Base-by-base conservation (phyloP, 352 stramenopile species). In the Globisporangium irregulare region DNA sequence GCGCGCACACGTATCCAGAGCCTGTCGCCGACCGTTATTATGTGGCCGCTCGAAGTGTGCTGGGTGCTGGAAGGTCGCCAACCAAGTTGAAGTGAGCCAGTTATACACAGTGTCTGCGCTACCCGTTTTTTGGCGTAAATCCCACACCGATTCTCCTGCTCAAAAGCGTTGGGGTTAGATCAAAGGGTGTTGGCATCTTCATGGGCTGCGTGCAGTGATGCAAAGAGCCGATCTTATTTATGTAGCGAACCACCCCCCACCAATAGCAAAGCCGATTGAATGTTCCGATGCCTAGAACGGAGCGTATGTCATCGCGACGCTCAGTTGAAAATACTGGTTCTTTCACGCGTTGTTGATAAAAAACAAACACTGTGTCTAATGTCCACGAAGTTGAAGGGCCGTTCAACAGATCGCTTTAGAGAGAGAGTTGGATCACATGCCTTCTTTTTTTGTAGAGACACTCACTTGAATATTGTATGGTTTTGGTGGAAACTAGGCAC, bases 21-120 rank as follows among this genome's bases (percentile, higher is more conserved):
- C 8, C 25, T 25, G 38, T 38, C 15, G 38, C 43, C 43, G 43
- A 18, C 38, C 59, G 46, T 66, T 66, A 25, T 66, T 66, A 18
- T 54, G 51, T 38, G 60, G 15, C 43, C 53, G 6, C 24, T 38
- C 53, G 53, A 29, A 51, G 14, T 59, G 53, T 4, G 24, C 14
- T 59, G 25, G 10, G 24, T 57, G 43, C 43, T 51, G 43, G 43
- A 51, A 51, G 43, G 43, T 51, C 43, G 43, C 43, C 43, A 51
- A 20, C 43, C 43, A 51, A 51, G 43, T 51, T 51, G 43, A 51
- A 51, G 43, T 6, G 3, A 46, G 12, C 15, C 38, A 14, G 38
- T 18, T 46, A 46, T 46, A 46, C 38, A 46, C 38, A 46, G 38
- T 46, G 38, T 46, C 12, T 24, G 54, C 4, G 34, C n/a, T 27